Base-by-base conservation (phyloP, 2,329 filamentous ascomycete genomes). In the Sporothrix brunneoviolacea region DNA sequence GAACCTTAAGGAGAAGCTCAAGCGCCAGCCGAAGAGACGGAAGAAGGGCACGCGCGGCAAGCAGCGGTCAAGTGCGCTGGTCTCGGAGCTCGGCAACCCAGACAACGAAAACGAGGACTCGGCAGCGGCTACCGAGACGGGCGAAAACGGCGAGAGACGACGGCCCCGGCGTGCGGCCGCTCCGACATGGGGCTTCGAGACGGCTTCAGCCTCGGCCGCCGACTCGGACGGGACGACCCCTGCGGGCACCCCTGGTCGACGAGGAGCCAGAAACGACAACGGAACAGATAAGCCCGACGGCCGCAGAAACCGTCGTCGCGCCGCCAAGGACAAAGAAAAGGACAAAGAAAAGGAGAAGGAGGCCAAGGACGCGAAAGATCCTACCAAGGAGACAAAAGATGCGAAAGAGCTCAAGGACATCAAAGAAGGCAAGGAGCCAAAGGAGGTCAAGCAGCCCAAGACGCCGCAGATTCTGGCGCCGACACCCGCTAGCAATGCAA, bases 1-100 rank as follows among this genome's bases (percentile, higher is more conserved):
- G 37, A 83, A 87, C 55, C 82, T 91, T 54, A 89, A 91, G 64
- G 84, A 88, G 61, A 88, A 86, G 66, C 73, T 85, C 27, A 83
- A 80, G 65, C 81, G 75, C 67, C 81, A 79, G 65, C 79, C 75
- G 52, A 79, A 74, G 64, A 73, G 74, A 60, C 71, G 77, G 54
- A 79, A 76, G 69, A 76, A 78, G 72, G 68, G 73, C 62, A 58
- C 73, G 57, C 66, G 79, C 59, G 74, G 71, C 32, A 82, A 83
- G 64, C 75, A 79, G 42, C 72, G 79, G 56, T 77, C 80, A 7
- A 83, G 77, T 57, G 79, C 77, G n/a, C 67, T 84, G 43, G 83
- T 84, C 43, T 82, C 82, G 4, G 83, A 86, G 59, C 72, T 82
- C 45, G 80, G 79, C 40, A 83, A 79, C 54, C 74, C 71, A 7